These are phyloP conservation scores for Leersia perrieri DNA, from an alignment of 176 grass and related monocot genomes.

Conservation along the genomic window DNA sequence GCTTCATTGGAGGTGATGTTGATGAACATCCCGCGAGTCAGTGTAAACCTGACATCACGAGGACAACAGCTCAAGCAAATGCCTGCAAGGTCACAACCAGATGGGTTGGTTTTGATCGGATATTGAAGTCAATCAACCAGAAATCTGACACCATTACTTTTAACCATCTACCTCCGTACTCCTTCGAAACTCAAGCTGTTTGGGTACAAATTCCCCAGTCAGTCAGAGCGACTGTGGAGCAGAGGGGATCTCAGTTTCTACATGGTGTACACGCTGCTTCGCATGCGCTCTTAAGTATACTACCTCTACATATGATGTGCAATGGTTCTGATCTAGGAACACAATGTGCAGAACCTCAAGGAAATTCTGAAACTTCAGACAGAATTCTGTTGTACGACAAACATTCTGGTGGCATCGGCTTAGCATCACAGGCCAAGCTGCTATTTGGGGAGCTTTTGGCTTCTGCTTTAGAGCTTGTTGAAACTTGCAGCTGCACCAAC, in stretches of 20 bases:
- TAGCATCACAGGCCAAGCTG: constrained; percentile 43
- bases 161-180: constrained; percentile 55
- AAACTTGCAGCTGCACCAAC: not conserved
- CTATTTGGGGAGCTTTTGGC: constrained; percentile 56
- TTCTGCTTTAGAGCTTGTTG: constrained; percentile 49
- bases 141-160: constrained; percentile 45
- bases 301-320: constrained; percentile 60
- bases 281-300: constrained; percentile 47
- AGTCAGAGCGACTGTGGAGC: constrained; percentile 28
- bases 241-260: constrained; percentile 21
- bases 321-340: constrained; percentile 53
- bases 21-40: constrained; percentile 19
- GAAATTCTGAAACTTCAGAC: constrained; percentile 32
- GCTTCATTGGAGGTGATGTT: constrained; percentile 34
- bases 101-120: constrained; percentile 58
- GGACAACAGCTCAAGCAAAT: constrained; percentile 48
- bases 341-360: constrained; percentile 48
- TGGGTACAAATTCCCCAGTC: constrained; percentile 48
- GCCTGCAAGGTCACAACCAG: constrained; percentile 52
- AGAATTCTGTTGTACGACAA: constrained; percentile 64
- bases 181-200: constrained; percentile 53
- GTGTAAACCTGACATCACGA: constrained; percentile 23
- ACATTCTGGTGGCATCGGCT: constrained; percentile 64
- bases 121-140: constrained; percentile 47
- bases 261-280: constrained; percentile 38